Conservation (phyloP, 768 basidiomycete genomes). For the Amyloporia xantha region DNA sequence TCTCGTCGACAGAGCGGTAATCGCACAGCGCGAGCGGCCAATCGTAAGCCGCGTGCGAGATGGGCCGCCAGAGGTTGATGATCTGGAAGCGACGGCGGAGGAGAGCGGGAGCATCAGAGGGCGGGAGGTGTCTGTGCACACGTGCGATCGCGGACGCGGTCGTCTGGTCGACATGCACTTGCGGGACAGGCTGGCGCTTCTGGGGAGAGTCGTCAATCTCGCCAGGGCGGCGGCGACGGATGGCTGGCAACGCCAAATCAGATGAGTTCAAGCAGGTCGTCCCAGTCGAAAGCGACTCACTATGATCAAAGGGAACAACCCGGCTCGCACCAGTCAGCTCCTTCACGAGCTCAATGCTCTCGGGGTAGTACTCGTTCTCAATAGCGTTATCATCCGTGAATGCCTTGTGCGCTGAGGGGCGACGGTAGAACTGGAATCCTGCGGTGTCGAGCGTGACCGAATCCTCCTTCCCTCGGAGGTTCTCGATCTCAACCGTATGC, state of each 20-base stretch:
- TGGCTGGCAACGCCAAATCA: constrained; percentile 24
- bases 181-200: constrained; percentile 37
- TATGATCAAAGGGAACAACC: constrained; percentile 60
- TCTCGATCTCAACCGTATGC: constrained; percentile 37
- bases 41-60: constrained; percentile 37
- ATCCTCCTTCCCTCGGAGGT: constrained; percentile 46
- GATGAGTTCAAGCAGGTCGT: background rate
- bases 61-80: constrained; percentile 51
- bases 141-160: constrained; percentile 32
- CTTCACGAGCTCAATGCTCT: constrained; percentile 53
- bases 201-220: constrained; percentile 30
- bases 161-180: constrained; percentile 43
- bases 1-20: constrained; percentile 33
- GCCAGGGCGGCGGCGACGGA: constrained; percentile 35
- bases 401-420: constrained; percentile 36
- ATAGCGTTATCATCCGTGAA: constrained; percentile 49
- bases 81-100: constrained; percentile 43
- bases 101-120: constrained; percentile 30
- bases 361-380: constrained; percentile 50
- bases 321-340: constrained; percentile 51
- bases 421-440: constrained; percentile 42
- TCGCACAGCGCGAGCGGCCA: constrained; percentile 45
- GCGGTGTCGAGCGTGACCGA: constrained; percentile 39
- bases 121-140: constrained; percentile 38
- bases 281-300: constrained; percentile 23